Percentiles rank a stretch among this genome's conserved stretches.
Conservation (phyloP, 208 protist species). For the Acanthamoeba culbertsoni region DNA sequence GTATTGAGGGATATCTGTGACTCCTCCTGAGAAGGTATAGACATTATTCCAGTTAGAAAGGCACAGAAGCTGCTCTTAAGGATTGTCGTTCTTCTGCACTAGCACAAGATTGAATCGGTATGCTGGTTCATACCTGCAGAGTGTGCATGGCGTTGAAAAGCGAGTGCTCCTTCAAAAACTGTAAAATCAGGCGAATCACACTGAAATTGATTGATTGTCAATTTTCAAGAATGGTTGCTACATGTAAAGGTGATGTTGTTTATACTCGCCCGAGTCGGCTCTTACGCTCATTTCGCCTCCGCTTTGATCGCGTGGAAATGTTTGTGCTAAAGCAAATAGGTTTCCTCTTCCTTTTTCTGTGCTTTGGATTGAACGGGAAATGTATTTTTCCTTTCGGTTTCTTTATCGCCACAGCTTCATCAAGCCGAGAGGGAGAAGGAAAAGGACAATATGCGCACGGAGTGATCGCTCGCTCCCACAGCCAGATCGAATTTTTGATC, state of each 20-base stretch:
- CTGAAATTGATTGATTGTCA: slow-evolving; percentile 12
- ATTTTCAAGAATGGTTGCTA: too few species aligned
- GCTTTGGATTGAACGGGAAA: too few species aligned
- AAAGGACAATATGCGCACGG: background rate
- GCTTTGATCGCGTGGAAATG: too few species aligned
- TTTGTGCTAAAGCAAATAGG: too few species aligned
- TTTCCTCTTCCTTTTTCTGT: too few species aligned
- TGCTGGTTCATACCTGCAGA: slow-evolving; percentile 39
- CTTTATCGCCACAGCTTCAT: too few species aligned
- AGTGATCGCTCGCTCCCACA: background rate
- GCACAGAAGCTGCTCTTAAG: background rate
- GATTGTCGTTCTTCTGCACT: background rate
- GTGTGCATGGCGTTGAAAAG: slow-evolving; percentile 44
- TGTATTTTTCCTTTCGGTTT: too few species aligned
- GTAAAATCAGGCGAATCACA: slow-evolving; percentile 65
- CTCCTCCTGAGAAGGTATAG: slow-evolving; percentile 54
- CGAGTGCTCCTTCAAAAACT: slow-evolving; percentile 62
- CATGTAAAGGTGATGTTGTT: too few species aligned
- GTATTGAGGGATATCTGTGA: slow-evolving; percentile 57
- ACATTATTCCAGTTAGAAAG: background rate
- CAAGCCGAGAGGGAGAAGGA: background rate
- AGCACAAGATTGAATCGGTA: background rate
- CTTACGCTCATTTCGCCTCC: slow-evolving; percentile 7
- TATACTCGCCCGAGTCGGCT: background rate
- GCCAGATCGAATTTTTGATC: background rate